Percentiles rank a stretch among this genome's conserved stretches.
These are phyloP conservation scores for Fusarium poae DNA, from an alignment of 2,329 filamentous ascomycete genomes.

Conservation along the genomic window DNA sequence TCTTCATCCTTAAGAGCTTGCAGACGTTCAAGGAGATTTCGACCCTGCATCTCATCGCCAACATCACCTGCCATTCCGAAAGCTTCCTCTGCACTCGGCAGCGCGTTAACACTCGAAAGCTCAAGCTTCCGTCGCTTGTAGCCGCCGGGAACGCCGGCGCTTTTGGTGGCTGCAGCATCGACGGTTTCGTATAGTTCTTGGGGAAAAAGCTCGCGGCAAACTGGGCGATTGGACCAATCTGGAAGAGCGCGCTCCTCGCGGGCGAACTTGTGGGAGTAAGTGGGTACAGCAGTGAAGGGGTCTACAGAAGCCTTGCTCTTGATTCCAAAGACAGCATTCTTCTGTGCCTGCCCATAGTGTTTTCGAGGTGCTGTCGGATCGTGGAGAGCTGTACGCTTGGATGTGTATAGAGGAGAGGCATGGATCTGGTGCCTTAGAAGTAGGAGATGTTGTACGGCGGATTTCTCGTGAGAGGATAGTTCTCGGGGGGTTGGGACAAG, in stretches of 20 bases:
- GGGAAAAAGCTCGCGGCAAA: conserved; percentile 68
- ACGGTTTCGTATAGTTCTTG: conserved; percentile 67
- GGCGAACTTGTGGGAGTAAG: conserved; percentile 68
- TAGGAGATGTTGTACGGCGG: conserved; percentile 65
- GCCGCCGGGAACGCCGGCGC: conserved; percentile 48
- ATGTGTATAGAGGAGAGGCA: conserved; percentile 68
- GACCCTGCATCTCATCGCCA: conserved; percentile 48
- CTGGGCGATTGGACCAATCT: conserved; percentile 64
- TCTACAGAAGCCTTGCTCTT: conserved; percentile 68
- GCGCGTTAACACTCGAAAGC: conserved; percentile 61
- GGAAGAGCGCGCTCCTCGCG: conserved; percentile 66
- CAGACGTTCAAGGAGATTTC: conserved; percentile 60
- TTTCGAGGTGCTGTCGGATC: conserved; percentile 58
- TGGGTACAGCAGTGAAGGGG: conserved; percentile 70
- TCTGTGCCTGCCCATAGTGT: conserved; percentile 69
- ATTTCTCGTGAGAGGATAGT: conserved; percentile 60
- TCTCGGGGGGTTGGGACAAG: conserved; percentile 61
- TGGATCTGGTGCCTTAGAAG: conserved; percentile 70
- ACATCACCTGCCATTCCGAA: conserved; percentile 56
- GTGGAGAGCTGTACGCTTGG: conserved; percentile 59
- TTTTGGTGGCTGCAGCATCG: conserved; percentile 58
- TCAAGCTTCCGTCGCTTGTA: conserved; percentile 61
- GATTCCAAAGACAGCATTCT: conserved; percentile 68
- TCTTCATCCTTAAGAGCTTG: conserved; percentile 64
- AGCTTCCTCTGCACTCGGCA: conserved; percentile 65